Evolutionary conservation across 352 stramenopile species (phyloP).

Genomic region (Phytophthora tubulina): DNA sequence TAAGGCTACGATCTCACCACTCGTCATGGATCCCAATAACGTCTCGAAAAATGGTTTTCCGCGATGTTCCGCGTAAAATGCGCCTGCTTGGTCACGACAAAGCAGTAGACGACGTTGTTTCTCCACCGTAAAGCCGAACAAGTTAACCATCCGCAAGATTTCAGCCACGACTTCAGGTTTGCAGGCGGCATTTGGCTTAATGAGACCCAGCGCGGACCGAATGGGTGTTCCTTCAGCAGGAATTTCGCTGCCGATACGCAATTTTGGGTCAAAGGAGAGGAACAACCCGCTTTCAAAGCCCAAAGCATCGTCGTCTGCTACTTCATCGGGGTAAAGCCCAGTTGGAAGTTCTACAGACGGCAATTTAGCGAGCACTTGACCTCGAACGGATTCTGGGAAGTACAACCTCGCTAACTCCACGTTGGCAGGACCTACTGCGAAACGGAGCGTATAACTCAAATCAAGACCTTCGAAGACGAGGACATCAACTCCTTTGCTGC

Average conservation of each 20-base stretch:
- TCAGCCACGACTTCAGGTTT: conserved; percentile 35
- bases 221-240: conserved; percentile 27
- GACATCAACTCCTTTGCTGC: conserved; percentile 32
- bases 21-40: conserved; percentile 77
- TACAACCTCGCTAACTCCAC: conserved; percentile 43
- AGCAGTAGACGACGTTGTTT: conserved; percentile 48
- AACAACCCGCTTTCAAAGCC: conserved; percentile 62
- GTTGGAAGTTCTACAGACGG: conserved; percentile 33
- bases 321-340: conserved; percentile 24
- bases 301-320: conserved; percentile 35
- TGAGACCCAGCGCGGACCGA: conserved; percentile 61
- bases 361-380: conserved; percentile 35
- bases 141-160: conserved; percentile 51
- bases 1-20: conserved; percentile 66
- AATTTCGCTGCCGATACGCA: conserved; percentile 16
- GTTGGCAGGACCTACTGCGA: conserved; percentile 49
- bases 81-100: conserved; percentile 53
- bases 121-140: conserved; percentile 66
- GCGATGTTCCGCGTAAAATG: conserved; percentile 73
- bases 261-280: conserved; percentile 34
- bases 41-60: conserved; percentile 71
- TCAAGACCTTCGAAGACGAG: conserved; percentile 58
- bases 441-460: conserved; percentile 46
- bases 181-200: conserved; percentile 68
- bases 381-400: conserved; percentile 63